These are phyloP conservation scores for Bathelium albidoporum DNA, from an alignment of 495 filamentous ascomycete genomes.

Conservation along the genomic window DNA sequence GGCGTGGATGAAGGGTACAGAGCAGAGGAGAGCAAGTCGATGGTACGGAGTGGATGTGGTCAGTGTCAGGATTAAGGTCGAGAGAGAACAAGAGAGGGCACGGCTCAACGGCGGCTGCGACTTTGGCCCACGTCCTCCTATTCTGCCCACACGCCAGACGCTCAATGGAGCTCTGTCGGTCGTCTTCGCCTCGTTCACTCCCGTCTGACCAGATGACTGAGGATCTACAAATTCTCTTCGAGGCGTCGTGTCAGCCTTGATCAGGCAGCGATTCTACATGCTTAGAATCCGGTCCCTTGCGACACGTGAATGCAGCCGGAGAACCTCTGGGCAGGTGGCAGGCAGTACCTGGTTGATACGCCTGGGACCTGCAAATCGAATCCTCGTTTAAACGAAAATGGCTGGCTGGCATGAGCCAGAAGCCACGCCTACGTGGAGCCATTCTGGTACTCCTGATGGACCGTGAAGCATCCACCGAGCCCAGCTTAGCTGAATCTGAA, in stretches of 20 bases:
- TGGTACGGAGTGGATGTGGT: not conserved
- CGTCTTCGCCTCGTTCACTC: not conserved
- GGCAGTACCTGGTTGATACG: no score
- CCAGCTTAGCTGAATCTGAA: conserved; percentile 5
- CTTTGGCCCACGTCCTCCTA: not conserved
- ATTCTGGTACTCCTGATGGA: not conserved
- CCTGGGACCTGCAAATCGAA: no score
- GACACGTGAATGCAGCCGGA: not conserved
- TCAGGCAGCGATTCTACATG: not conserved
- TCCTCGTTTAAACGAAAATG: no score
- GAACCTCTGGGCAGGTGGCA: no score
- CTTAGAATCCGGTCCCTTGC: not conserved
- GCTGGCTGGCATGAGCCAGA: no score
- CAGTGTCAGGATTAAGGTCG: not conserved
- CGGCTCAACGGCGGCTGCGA: not conserved
- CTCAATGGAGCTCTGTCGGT: not conserved
- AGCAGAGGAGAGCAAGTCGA: not conserved
- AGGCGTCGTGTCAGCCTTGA: not conserved
- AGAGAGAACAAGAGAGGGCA: not conserved
- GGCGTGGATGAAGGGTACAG: not conserved
- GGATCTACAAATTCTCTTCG: not conserved
- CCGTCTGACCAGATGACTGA: not conserved
- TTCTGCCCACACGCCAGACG: not conserved
- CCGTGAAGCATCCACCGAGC: not conserved
- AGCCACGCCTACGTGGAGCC: not conserved